phyloP scores from a whole-genome alignment of 2,329 filamentous ascomycete genomes.

The Apiospora sp. region DNA sequence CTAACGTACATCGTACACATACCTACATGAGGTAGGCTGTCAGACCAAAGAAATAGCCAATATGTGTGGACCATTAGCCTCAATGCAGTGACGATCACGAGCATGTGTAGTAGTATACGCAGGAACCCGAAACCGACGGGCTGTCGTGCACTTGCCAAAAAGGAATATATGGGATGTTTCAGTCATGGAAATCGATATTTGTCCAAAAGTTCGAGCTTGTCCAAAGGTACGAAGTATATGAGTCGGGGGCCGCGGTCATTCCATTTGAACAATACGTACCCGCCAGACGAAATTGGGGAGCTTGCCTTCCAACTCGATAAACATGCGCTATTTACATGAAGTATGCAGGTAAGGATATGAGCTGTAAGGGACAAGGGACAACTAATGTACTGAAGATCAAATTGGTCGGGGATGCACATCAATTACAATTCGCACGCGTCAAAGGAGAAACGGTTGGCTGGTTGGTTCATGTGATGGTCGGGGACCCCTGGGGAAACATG shows the following conservation, averaged over 20 bases:
- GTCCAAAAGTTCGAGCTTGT: background rate
- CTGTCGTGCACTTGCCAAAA: background rate
- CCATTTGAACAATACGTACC: background rate
- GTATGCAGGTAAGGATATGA: background rate
- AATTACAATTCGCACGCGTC: background rate
- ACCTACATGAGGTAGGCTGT: background rate
- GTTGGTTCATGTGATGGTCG: background rate
- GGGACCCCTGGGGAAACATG: background rate
- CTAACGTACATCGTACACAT: background rate
- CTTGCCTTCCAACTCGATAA: background rate
- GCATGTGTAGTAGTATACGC: background rate
- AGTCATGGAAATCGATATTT: background rate
- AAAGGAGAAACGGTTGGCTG: background rate
- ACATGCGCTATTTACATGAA: background rate
- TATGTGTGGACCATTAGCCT: background rate
- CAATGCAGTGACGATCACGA: background rate
- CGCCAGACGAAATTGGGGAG: background rate
- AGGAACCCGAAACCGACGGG: constrained; percentile 10
- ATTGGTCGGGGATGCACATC: background rate
- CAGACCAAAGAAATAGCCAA: background rate
- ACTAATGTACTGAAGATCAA: too few relatives aligned
- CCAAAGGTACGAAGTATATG: background rate
- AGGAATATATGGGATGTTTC: constrained; percentile 8
- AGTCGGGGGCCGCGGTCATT: background rate
- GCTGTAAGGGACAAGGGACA: background rate